Evolutionary conservation across 306 rosid species (phyloP), one percentile per base, ranked within the genome.

Genomic region (Gleditsia sinensis): DNA sequence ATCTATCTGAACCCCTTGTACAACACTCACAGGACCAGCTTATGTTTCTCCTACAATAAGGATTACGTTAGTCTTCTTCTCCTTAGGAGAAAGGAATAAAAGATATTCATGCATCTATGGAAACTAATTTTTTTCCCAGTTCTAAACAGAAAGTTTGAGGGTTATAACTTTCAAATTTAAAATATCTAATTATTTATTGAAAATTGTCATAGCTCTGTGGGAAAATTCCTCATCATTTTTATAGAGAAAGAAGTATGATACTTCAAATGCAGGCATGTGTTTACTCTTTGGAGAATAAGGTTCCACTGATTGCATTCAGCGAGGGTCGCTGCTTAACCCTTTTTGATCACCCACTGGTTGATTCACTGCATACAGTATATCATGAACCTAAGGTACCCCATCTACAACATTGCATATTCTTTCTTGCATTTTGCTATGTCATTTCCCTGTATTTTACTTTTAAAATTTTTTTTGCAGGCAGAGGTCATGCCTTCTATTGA

Each of bases 401-500:
- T 37, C 42, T 51, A 39, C 14, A 13, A 45, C 37, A 60, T 53
- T 64, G 37, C 34, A 7, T 48, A 7, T 39, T 32, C 54, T 74
- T 69, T 23, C 55, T 34, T 68, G 63, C 67, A 24, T 72, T 72
- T 30, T 60, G 63, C 57, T 70, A 19, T 61, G 33, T 48, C 64
- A 45, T 86, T 75, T 58, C 36, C 62, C 76, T 68, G 64, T 49
- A 11, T 66, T 77, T 88, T 61, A 74, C 49, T 28, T 40, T 25
- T 61, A 68, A 66, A 43, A 43, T 60, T 70, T 83, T 80, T 69
- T 83, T 80, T 69, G 42, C 86, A 94, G 98, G 97, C 91, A 25
- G 98, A 94, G 84, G 77, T 94, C 80, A 85, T 94, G 82, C 75
- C 95, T 62, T 94, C 98, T n/a, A 86, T 83, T 51, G 97, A 90